These are phyloP conservation scores for Rosellinia necatrix DNA, from an alignment of 2,329 filamentous ascomycete species.

Conservation along the genomic window DNA sequence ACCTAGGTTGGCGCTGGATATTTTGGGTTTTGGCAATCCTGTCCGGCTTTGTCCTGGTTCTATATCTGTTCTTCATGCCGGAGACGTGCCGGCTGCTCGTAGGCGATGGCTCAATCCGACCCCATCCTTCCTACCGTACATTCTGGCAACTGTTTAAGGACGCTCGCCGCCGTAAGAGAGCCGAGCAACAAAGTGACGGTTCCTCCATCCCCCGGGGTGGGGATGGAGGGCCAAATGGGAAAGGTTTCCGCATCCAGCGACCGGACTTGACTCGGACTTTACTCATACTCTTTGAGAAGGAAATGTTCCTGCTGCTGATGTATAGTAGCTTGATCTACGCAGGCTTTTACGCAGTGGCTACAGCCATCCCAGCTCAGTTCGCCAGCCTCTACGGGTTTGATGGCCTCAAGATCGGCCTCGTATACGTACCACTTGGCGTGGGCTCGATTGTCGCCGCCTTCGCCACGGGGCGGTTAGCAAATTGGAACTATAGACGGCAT, in stretches of 20 bases:
- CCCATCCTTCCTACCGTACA: constrained; percentile 37
- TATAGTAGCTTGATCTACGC: constrained; percentile 42
- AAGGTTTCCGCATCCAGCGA: constrained; percentile 28
- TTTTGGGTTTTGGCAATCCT: constrained; percentile 58
- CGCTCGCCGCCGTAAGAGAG: constrained; percentile 19
- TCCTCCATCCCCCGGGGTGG: constrained; percentile 16
- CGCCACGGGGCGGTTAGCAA: constrained; percentile 54
- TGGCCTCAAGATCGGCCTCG: constrained; percentile 51
- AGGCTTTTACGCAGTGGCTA: constrained; percentile 43
- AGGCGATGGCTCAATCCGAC: constrained; percentile 50
- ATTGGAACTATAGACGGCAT: constrained; percentile 64
- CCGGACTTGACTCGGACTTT: constrained; percentile 44
- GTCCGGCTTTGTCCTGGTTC: constrained; percentile 40
- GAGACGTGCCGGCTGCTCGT: constrained; percentile 50
- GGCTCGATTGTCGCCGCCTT: constrained; percentile 44
- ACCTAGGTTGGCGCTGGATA: constrained; percentile 55
- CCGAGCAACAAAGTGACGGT: constrained; percentile 2
- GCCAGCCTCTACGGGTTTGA: constrained; percentile 56
- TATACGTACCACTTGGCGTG: constrained; percentile 45
- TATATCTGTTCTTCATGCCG: constrained; percentile 51
- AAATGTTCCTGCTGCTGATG: constrained; percentile 44
- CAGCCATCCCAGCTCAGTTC: constrained; percentile 40
- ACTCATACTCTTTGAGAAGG: constrained; percentile 43
- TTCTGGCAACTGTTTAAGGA: constrained; percentile 39
- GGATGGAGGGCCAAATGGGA: constrained; percentile 22